phyloP scores from a whole-genome alignment of 2,329 filamentous ascomycete species.

The Emericellopsis cladophorae region DNA sequence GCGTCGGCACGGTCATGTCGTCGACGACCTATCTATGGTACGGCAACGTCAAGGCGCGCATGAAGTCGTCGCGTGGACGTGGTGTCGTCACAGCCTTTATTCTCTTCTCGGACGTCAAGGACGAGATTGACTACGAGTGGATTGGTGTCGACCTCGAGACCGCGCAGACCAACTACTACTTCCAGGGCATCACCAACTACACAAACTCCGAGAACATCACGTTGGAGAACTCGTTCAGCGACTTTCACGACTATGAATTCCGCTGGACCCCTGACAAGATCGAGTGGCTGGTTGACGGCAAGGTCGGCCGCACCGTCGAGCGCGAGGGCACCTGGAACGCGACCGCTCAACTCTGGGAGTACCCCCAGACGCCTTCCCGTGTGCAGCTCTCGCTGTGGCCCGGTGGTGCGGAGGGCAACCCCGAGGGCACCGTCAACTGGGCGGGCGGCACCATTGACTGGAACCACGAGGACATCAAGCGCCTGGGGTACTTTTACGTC shows the following conservation, averaged over 20 bases:
- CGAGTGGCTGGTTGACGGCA: constrained; percentile 78
- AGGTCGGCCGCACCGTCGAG: constrained; percentile 60
- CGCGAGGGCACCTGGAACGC: constrained; percentile 76
- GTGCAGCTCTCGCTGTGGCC: constrained; percentile 96
- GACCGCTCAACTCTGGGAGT: constrained; percentile 70
- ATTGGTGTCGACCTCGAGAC: constrained; percentile 65
- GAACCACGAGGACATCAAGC: constrained; percentile 67
- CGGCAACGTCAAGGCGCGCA: constrained; percentile 72
- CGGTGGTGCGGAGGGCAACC: constrained; percentile 68
- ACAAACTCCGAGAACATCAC: constrained; percentile 62
- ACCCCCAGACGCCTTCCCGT: constrained; percentile 81
- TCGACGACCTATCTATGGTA: constrained; percentile 91
- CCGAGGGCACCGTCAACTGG: constrained; percentile 78
- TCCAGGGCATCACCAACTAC: constrained; percentile 83
- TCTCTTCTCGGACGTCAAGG: constrained; percentile 86
- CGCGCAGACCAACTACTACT: constrained; percentile 95
- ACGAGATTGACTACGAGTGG: constrained; percentile 97
- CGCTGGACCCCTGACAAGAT: constrained; percentile 82
- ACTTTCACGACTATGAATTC: constrained; percentile 85
- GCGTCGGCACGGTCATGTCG: constrained; percentile 77
- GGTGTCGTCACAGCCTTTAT: constrained; percentile 98
- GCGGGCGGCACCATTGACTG: constrained; percentile 85
- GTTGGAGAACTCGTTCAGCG: constrained; percentile 55
- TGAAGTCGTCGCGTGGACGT: constrained; percentile 72
- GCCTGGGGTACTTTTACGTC: constrained; percentile 80